Percentiles rank a stretch among this genome's conserved stretches.
Evolutionary conservation across 1,284 basidiomycete species (phyloP).

Genomic region (Ceratorhiza oryzae-sativae): DNA sequence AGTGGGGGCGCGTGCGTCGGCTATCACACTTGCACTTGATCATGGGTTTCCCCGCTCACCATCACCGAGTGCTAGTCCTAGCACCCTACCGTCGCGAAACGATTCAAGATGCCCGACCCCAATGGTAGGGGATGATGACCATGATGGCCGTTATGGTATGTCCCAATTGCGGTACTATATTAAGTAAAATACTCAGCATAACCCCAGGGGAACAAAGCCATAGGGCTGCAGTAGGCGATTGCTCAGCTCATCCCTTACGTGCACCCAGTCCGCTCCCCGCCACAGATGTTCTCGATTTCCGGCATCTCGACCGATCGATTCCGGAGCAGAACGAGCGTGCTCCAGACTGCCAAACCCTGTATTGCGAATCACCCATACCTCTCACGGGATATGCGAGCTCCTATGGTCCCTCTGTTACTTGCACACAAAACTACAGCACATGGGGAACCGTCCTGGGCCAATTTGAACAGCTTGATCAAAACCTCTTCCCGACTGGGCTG

Average conservation of each 20-base stretch:
- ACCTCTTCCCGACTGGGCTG: background rate
- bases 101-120: too few species aligned
- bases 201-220: too few species aligned
- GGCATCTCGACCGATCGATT: background rate
- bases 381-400: background rate
- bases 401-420: background rate
- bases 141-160: too few species aligned
- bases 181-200: too few species aligned
- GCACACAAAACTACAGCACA: background rate
- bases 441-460: background rate
- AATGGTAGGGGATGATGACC: too few species aligned
- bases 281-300: background rate
- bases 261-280: background rate
- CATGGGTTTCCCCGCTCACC: background rate
- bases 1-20: background rate
- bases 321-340: too few species aligned
- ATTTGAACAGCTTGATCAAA: background rate
- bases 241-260: background rate
- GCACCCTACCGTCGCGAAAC: background rate
- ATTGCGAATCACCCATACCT: slow-evolving; percentile 11
- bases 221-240: too few species aligned
- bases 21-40: background rate
- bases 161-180: too few species aligned
- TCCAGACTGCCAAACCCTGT: background rate
- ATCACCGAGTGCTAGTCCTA: background rate